Conservation (phyloP, 2,329 filamentous ascomycete genomes). For the Erysiphe pulchra region DNA sequence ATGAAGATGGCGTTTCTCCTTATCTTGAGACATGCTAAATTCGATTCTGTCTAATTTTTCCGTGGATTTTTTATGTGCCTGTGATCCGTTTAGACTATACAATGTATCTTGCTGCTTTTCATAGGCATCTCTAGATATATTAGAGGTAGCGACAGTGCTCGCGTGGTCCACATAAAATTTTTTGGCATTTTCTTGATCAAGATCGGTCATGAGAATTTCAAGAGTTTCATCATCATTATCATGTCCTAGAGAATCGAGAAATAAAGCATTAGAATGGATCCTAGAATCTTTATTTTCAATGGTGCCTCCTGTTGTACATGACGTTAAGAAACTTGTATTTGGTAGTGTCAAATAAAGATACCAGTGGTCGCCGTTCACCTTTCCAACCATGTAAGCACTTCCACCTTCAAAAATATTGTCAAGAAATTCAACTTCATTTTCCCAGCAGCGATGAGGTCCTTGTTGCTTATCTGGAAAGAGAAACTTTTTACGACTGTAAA, state of each 20-base stretch:
- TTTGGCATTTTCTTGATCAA: slow-evolving; percentile 41
- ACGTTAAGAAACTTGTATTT: slow-evolving; percentile 45
- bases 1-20: not conserved
- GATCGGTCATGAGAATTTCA: slow-evolving; percentile 47
- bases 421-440: slow-evolving; percentile 77
- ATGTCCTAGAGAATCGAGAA: slow-evolving; percentile 5
- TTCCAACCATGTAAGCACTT: slow-evolving; percentile 97
- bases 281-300: slow-evolving; percentile 17
- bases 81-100: not conserved
- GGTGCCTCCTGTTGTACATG: slow-evolving; percentile 47
- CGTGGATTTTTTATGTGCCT: not conserved
- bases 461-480: slow-evolving; percentile 84
- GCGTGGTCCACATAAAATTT: slow-evolving; percentile 57
- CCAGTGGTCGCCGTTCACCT: slow-evolving; percentile 99
- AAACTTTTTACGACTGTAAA: slow-evolving; percentile 98
- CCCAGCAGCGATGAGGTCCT: slow-evolving; percentile 91
- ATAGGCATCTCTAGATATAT: slow-evolving; percentile 33
- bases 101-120: slow-evolving; percentile 29
- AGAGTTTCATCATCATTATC: slow-evolving; percentile 44
- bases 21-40: not conserved
- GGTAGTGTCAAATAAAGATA: slow-evolving; percentile 92
- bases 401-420: slow-evolving; percentile 80
- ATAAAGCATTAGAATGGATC: slow-evolving; percentile 14
- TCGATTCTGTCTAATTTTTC: not conserved
- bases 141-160: slow-evolving; percentile 69